Conservation (phyloP, 2,329 filamentous ascomycete species). For the Daldinia eschscholtzii region DNA sequence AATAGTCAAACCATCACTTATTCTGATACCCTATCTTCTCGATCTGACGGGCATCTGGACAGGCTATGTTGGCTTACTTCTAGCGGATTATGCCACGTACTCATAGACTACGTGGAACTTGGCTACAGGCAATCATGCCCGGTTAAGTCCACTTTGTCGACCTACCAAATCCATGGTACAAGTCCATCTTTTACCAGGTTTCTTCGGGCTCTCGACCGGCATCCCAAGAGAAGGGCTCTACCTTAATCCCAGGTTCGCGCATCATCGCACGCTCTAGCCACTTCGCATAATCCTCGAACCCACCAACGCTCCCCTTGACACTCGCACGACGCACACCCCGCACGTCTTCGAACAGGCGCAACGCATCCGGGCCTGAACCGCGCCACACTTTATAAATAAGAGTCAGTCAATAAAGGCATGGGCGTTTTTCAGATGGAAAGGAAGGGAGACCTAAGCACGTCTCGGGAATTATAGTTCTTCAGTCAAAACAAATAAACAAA, state of each 20-base stretch:
- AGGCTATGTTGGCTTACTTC: not conserved
- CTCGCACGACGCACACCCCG: slow-evolving; percentile 55
- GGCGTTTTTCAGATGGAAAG: not conserved
- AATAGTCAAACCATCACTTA: slow-evolving; percentile 1
- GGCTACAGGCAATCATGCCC: not conserved
- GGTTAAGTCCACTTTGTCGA: too few relatives aligned
- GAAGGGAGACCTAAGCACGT: too few relatives aligned
- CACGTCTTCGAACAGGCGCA: slow-evolving; percentile 59
- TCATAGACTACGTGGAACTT: not conserved
- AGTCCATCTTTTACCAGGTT: not conserved
- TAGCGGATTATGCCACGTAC: not conserved
- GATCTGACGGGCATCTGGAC: not conserved
- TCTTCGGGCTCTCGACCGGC: not conserved
- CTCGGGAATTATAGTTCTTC: too few relatives aligned
- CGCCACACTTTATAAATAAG: slow-evolving; percentile 47
- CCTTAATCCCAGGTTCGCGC: slow-evolving; percentile 32
- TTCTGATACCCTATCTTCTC: not conserved
- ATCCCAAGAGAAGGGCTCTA: slow-evolving; percentile 38
- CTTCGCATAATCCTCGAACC: slow-evolving; percentile 58
- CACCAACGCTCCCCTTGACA: slow-evolving; percentile 56
- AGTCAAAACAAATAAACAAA: too few relatives aligned
- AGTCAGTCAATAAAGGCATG: not conserved
- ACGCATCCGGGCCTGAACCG: slow-evolving; percentile 54
- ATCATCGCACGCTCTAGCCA: slow-evolving; percentile 59
- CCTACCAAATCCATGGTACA: too few relatives aligned